Percentiles rank a stretch among this genome's conserved stretches.
Conservation (phyloP, 1,139 yeast species). For the Insectozyma bohioensis region DNA sequence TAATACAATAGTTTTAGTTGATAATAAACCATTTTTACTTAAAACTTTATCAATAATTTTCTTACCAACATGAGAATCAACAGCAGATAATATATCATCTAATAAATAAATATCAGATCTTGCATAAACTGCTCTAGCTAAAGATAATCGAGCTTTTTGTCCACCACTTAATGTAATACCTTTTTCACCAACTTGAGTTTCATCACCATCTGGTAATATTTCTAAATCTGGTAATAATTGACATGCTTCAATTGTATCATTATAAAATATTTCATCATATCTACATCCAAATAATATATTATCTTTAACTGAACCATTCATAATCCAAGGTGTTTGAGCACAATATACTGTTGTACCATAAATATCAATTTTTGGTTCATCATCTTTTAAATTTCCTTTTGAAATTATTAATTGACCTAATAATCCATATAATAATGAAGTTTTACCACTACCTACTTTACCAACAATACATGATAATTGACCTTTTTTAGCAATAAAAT, state of each 20-base stretch:
- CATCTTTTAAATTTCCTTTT: slow-evolving; percentile 33
- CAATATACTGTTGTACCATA: slow-evolving; percentile 30
- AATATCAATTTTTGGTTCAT: slow-evolving; percentile 12
- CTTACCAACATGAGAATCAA: slow-evolving; percentile 91
- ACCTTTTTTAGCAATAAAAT: slow-evolving; percentile 54
- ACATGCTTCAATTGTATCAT: slow-evolving; percentile 81
- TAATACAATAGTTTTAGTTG: slow-evolving; percentile 29
- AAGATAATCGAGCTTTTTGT: slow-evolving; percentile 88
- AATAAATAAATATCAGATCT: slow-evolving; percentile 88
- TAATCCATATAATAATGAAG: slow-evolving; percentile 26
- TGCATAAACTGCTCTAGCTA: slow-evolving; percentile 94
- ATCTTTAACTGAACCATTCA: slow-evolving; percentile 89
- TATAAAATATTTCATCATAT: slow-evolving; percentile 77
- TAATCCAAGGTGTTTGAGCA: slow-evolving; percentile 51
- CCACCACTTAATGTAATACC: slow-evolving; percentile 97
- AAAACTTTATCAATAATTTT: slow-evolving; percentile 50
- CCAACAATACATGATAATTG: slow-evolving; percentile 71
- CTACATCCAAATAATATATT: slow-evolving; percentile 88
- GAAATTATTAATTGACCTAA: slow-evolving; percentile 25
- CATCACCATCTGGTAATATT: slow-evolving; percentile 83
- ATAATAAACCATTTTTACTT: slow-evolving; percentile 24
- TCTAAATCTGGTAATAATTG: slow-evolving; percentile 80
- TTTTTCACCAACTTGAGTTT: slow-evolving; percentile 92
- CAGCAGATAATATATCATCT: slow-evolving; percentile 83
- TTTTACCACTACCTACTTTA: slow-evolving; percentile 55